Base-by-base conservation (phyloP, 2,329 filamentous ascomycete genomes). In the Helotiales sp. region DNA sequence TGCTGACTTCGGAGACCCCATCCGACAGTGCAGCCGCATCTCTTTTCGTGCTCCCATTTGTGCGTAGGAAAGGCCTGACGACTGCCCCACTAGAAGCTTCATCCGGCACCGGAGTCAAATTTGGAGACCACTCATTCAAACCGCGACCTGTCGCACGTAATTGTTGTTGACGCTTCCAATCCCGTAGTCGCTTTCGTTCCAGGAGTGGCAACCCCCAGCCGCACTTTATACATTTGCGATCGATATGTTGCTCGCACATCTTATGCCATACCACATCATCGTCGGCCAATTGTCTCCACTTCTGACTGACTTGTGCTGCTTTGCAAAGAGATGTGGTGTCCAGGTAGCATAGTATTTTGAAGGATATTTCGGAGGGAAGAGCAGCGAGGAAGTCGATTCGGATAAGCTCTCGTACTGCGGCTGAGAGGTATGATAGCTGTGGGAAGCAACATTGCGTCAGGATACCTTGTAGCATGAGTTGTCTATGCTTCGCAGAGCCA, bases 191-290 rank as follows among this genome's bases (percentile, higher is more conserved):
- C 75, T 96, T 96, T 67, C 91, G 84, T 70, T 99, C 95, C 51
- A 99, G 77, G 56, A 96, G 76, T 15, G 95, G 95, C 59, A 99
- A 75, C 2, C 95, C 95, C 91, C 93, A 98, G 24, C 95, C 93
- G 71, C 95, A 99, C 71, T 95, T 96, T 59, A 87, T 93, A 73
- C 93, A 97, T 71, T 96, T 96, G 60, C 91, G 81, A 71, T 96
- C 91, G 66, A 97, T 96, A 73, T 96, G 93, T 71, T 98, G 93
- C 73, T 96, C 92, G 71, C 95, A 99, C 93, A 98, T 97, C 63
- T 88, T 89, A 71, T 97, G 90, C 95, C 95, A 99, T 3, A 99
- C 93, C 8, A 96, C 89, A 72, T 99, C 93, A 70, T 97, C 93
- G 68, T 98, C 95, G n/a, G 95, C 93, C 38, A 99, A 78, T 57